phyloP scores from a whole-genome alignment of 257 asterid species.

The Solanum paucissectum region DNA sequence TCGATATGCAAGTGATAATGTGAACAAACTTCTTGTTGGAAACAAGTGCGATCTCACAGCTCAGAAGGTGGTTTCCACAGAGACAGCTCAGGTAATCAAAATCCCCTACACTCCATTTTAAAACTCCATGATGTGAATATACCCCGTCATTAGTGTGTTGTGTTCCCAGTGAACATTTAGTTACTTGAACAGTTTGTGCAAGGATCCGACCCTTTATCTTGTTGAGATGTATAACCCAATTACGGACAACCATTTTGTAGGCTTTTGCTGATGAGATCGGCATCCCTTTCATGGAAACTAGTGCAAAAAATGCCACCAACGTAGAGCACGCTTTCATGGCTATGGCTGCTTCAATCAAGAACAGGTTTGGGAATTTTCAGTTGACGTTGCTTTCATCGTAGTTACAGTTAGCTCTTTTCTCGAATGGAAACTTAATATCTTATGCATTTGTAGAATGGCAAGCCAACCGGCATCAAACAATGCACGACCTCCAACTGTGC shows the following conservation, averaged over 20 bases:
- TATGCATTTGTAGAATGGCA: conserved; percentile 59
- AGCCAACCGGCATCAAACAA: conserved; percentile 66
- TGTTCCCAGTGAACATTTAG: background rate
- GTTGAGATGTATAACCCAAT: background rate
- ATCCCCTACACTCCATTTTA: background rate
- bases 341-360: conserved; percentile 35
- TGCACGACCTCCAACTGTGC: conserved; percentile 73
- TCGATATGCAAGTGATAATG: conserved; percentile 84
- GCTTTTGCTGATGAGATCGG: conserved; percentile 44
- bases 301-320: conserved; percentile 29
- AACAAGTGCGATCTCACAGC: conserved; percentile 75
- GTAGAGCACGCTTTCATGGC: conserved; percentile 46
- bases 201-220: background rate
- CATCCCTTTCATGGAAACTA: conserved; percentile 39
- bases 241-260: conserved; percentile 1
- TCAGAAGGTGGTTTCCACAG: conserved; percentile 71
- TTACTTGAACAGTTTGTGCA: background rate
- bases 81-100: conserved; percentile 57
- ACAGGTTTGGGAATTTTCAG: conserved; percentile 12
- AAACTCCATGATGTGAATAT: background rate
- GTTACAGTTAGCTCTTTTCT: background rate
- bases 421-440: background rate
- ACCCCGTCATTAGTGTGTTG: background rate
- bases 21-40: conserved; percentile 88
- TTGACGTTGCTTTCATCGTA: background rate